Base-by-base conservation (phyloP, 2,329 filamentous ascomycete species). In the Orbilia ellipsospora region DNA sequence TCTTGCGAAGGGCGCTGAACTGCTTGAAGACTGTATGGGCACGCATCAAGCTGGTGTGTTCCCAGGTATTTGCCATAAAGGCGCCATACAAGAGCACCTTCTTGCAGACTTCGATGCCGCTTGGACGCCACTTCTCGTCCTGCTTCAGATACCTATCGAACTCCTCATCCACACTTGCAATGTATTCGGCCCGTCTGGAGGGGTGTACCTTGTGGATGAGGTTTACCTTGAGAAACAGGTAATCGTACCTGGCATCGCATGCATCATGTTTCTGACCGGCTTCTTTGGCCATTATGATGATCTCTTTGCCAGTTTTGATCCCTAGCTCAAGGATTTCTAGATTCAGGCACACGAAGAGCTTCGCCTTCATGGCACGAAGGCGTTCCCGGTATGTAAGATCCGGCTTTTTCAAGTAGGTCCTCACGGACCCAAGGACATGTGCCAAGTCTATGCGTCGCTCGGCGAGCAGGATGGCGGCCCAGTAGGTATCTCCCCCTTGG, bases 151-250 rank as follows among this genome's bases (percentile, higher is more conserved):
- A 52, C 26, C 1, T 40, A 1, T 26, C 26, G 20, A 68, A 61
- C 8, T 68, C 59, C 15, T 18, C 23, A 0, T 23, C n/a, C 5
- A 69, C 13, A 2, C 45, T 18, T 4, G 12, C 15, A 18, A 55
- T 20, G 15, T 51, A 74, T 3, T 23, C 28, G 13, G 20, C 10
- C 0, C 56, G 56, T 8, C 36, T 57, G 10, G 1, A 4, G 4
- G 51, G 16, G 0, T 50, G 16, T 8, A 66, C 12, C 12, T 18
- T 50, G 20, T 36, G 4, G 8, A 66, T 42, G 20, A 74, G 42
- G 15, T 61, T 40, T 1, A 63, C 51, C 28, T 74, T 74, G 18
- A 74, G 36, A 13, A 67, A 42, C 12, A 75, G 16, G 50, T 60
- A 68, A 3, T 75, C 20, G 36, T 68, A 75, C 1, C 23, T 28